Base-by-base conservation (phyloP, 139 green algal species). In the Picochlorum sp. region DNA sequence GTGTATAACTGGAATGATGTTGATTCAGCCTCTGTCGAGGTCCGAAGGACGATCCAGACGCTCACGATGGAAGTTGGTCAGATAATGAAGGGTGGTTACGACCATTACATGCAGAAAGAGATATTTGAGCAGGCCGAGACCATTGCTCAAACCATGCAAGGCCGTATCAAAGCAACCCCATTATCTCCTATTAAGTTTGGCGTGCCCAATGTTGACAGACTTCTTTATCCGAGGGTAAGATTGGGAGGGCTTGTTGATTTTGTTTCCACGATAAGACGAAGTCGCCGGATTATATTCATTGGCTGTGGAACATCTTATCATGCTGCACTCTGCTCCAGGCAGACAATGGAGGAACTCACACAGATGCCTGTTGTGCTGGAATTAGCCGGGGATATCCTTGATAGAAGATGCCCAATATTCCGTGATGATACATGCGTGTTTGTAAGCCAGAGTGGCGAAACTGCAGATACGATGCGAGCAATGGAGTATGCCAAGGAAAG, bases 351-450 rank as follows among this genome's bases (percentile, higher is more conserved):
- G 47, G 67, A 81, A 68, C 49, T 81, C 11, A 77, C 70, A 10
- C 60, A 78, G 45, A 71, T 77, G 31, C 71, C 68, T n/a, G 84
- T 91, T 31, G 64, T 78, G 44, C 63, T 91, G 58, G 85, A 91
- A 77, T 81, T 91, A 34, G 84, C 85, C 3, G 75, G 49, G 3
- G 85, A 91, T 65, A 49, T 91, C 45, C 41, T 90, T 31, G 85
- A 91, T 72, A 68, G 85, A 28, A 67, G 72, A 28, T 77, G 68
- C 45, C 72, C 72, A 45, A 77, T 80, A 34, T 90, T 88, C 68
- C 68, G 85, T 6, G 85, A 91, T 44, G 85, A 91, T 62, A 88
- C 80, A 6, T 72, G 60, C 65, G 61, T 91, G 10, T 90, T 91
- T 60, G 67, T 89, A 11, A 75, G 47, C 24, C 84, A 91, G 68